Base-by-base conservation (phyloP, 768 basidiomycete species). In the Neoboletus brunneissimus region DNA sequence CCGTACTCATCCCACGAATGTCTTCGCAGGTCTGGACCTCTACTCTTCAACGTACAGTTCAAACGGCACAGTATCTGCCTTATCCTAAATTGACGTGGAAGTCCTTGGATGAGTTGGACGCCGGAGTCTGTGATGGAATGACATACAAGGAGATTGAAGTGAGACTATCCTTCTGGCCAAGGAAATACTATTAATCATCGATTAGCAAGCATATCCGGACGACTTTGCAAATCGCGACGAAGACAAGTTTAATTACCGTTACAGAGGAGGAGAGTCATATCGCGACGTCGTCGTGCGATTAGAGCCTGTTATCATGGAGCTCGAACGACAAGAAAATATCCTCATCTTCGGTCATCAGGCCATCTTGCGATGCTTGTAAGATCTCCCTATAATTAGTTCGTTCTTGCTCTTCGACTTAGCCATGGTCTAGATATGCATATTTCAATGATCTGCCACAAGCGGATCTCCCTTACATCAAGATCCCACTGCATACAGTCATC, bases 161-260 rank as follows among this genome's bases (percentile, higher is more conserved):
- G 48, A 32, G 53, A 27, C 38, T 23, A n/a, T 48, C 32, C 23
- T 23, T 42, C 29, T 7, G 0, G 16, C 44, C 20, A 23, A 20
- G 32, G 32, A 53, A 27, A 56, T 34, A 1, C 27, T 29, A 2
- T 55, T 56, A 2, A 57, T 18, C 5, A 41, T 55, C 45, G 1
- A 1, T 55, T 61, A 96, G 93, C 85, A 87, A 81, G 82, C 87
- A 59, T 99, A 98, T 69, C 97, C 97, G 0, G 97, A 99, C 55
- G 97, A 99, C 69, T 98, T 95, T 72, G 94, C 93, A 16, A 94
- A 95, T 68, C 86, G 97, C 25, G 97, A 99, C 65, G 94, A 98
- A 56, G 97, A 99, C 79, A 99, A 99, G 74, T 99, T 97, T 74
- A 98, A 98, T 73, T 99, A 99, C 72, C 86, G 97, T 29, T 98